Base-by-base conservation (phyloP, 345 rosid genomes). In the Eucalyptus paniculata region DNA sequence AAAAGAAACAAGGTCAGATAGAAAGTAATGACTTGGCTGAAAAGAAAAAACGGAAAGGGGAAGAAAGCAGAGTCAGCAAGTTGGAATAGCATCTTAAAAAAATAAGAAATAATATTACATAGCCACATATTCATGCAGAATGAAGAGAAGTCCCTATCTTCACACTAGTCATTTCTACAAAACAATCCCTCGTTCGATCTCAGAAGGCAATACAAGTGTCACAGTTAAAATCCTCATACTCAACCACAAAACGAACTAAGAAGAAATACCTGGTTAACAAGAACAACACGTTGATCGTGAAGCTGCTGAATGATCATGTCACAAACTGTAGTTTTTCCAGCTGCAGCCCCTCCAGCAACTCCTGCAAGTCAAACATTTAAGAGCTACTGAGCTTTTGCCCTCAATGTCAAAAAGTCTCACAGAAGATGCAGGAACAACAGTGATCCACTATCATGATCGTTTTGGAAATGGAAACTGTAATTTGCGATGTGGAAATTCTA, bases 271-370 rank as follows among this genome's bases (percentile, higher is more conserved):
- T 96, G 99, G 90, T 95, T 97, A 88, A 98, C 96, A 91, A 98
- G 96, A 42, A 98, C 99, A 69, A 98, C 99, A 88, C 99, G 98
- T 91, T 98, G 99, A 92, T 98, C 99, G 92, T 97, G 99, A 87
- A 98, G 98, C 88, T 98, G 99, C 93, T 98, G 99, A 90, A 98
- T 97, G 69, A 98, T 98, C 99, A 98, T 96, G 94, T 98, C 99
- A 89, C 99, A 98, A 44, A 97, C 99, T 83, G 99, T 94, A 91
- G 99, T 97, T 93, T 98, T 98, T 62, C 99, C 99, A 30, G 99
- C 96, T 72, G 99, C 99, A 8, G 99, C 98, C 47, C 99, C 99
- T 49, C 99, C 99, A 87, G 98, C 99, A 92, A 98, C 99, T 88
- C 99, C 99, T 97, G 89, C 81, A 45, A 40, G 62, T 77, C 56